Evolutionary conservation across 345 rosid species (phyloP).

Genomic region (Eucalyptus paniculata): DNA sequence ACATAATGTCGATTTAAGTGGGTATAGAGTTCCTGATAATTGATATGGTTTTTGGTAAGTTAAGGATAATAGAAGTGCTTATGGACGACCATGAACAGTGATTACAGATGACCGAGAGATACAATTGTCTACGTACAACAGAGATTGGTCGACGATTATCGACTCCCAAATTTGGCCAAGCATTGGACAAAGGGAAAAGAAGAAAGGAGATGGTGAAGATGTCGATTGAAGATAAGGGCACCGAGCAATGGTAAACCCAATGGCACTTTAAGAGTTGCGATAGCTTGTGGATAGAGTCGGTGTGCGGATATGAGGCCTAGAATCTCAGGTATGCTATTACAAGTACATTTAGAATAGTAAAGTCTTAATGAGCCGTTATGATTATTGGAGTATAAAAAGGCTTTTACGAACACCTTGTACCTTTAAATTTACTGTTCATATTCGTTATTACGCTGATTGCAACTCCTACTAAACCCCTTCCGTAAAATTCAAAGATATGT

Average conservation of each 20-base stretch:
- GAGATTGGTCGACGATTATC: background rate
- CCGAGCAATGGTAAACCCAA: background rate
- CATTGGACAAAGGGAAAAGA: background rate
- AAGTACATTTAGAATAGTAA: too few species aligned
- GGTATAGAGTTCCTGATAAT: background rate
- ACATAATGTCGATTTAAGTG: background rate
- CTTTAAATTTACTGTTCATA: too few species aligned
- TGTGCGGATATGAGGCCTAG: too few species aligned
- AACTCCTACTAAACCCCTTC: too few species aligned
- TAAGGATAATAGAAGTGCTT: background rate
- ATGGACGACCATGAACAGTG: background rate
- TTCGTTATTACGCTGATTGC: too few species aligned
- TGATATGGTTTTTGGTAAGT: background rate
- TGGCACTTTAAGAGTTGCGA: background rate
- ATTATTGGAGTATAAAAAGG: too few species aligned
- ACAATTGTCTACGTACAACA: background rate
- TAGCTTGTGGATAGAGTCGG: too few species aligned
- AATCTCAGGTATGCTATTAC: too few species aligned
- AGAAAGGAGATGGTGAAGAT: background rate
- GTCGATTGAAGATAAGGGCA: background rate
- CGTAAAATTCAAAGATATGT: too few species aligned
- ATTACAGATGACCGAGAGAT: background rate
- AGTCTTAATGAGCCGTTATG: too few species aligned
- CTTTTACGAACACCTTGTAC: too few species aligned
- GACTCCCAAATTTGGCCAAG: background rate